phyloP scores from a whole-genome alignment of 208 protist genomes.

The Trypanosoma platydactyli region DNA sequence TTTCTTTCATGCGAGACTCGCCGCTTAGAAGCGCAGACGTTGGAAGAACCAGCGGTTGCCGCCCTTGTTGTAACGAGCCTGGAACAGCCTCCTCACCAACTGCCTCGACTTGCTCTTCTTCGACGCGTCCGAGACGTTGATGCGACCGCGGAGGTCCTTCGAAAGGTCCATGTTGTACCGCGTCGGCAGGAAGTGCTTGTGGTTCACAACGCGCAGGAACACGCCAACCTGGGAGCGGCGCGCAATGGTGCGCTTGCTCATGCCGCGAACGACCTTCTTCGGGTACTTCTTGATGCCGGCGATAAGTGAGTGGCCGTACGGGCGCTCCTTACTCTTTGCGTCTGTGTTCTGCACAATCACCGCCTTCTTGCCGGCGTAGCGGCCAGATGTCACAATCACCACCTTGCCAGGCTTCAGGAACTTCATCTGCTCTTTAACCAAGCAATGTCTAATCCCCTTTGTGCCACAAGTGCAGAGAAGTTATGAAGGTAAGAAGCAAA shows the following conservation, averaged over 20 bases:
- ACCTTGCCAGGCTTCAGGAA: conserved; percentile 98
- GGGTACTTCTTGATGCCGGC: conserved; percentile 97
- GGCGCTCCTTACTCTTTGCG: conserved; percentile 87
- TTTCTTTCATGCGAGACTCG: neutral
- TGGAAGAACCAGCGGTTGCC: conserved; percentile 99
- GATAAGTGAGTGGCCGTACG: conserved; percentile 95
- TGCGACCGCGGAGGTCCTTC: conserved; percentile 90
- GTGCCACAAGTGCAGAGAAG: conserved; percentile 1
- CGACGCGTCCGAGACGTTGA: conserved; percentile 89
- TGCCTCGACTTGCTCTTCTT: conserved; percentile 86
- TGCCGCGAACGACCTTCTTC: conserved; percentile 93
- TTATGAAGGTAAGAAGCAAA: conserved; percentile 21
- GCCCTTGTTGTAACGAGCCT: conserved; percentile 95
- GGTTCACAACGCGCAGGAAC: conserved; percentile 98
- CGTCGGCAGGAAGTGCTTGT: conserved; percentile 98
- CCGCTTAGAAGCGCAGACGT: conserved; percentile 97
- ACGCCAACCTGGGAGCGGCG: conserved; percentile 93
- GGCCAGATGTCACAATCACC: conserved; percentile 96
- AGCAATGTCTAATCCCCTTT: conserved; percentile 5
- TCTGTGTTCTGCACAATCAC: conserved; percentile 97
- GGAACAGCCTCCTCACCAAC: conserved; percentile 90
- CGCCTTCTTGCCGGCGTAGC: conserved; percentile 97
- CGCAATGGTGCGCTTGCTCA: conserved; percentile 93
- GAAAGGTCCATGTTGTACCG: conserved; percentile 95
- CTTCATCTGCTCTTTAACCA: conserved; percentile 60